Evolutionary conservation across 2,329 filamentous ascomycete species (phyloP), one percentile per base, ranked within the genome.

Genomic region (Ascomycota sp.): DNA sequence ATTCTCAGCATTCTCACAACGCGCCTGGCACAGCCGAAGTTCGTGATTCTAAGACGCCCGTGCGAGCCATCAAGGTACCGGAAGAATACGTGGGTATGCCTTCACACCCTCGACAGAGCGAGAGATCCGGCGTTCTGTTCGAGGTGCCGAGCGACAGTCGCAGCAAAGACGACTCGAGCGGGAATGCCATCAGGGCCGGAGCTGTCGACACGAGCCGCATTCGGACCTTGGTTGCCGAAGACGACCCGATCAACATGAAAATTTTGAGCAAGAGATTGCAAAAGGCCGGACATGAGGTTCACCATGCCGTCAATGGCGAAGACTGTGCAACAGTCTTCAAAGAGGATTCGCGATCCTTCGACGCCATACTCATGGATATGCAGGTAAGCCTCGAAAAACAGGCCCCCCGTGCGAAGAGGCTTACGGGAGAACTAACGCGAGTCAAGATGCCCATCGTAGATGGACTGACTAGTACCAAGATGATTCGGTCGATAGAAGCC

Each of bases 371-470:
- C 40, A 92, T 92, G 83, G 83, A 92, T 47, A 82, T 92, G 67
- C 81, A 92, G 64, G 81, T 83, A 49, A 53, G 68, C 16, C 16
- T 21, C 16, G 16, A 21, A 21, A 21, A 21, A 21, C 16, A 21
- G 16, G 3, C 5, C 5, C 16, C 16, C 16, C 16, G 16, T 21
- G 16, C 16, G 16, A 21, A 21, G 16, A 21, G 16, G 16, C 16
- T 21, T 21, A 21, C 16, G 16, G 16, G 9, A 31, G 41, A 38
- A 40, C 31, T 12, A 25, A 12, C 16, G 9, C 8, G 10, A 25
- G 16, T 32, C 13, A n/a, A 91, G 81, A 92, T 92, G 83, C 82
- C 83, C 12, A 89, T 92, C 26, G 77, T 91, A 5, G 81, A 92
- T 47, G 83, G 83, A 10, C 63, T 84, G 24, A 72, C 66, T 3